Evolutionary conservation across 2,329 filamentous ascomycete species (phyloP).

Genomic region (Leptographium lundbergii): DNA sequence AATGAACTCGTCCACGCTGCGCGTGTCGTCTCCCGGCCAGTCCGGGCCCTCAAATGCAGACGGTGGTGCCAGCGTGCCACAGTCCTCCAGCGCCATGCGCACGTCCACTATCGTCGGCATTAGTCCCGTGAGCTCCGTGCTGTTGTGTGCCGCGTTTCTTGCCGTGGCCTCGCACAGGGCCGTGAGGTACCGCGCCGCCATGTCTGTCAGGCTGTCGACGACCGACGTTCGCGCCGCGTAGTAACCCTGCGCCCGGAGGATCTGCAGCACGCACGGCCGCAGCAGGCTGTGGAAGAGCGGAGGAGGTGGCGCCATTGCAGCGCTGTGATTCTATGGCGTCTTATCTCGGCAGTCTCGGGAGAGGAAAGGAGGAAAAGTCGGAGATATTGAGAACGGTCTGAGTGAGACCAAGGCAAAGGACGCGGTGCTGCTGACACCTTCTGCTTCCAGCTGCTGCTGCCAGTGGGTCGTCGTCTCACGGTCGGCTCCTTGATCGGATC

Average conservation of each 20-base stretch:
- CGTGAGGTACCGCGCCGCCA: slow-evolving; percentile 69
- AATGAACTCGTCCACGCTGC: slow-evolving; percentile 66
- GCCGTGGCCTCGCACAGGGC: slow-evolving; percentile 63
- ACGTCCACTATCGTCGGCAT: slow-evolving; percentile 62
- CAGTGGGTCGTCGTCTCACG: neutral
- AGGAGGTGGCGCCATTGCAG: slow-evolving; percentile 29
- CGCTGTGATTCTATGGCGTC: neutral
- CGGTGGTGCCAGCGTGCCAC: slow-evolving; percentile 60
- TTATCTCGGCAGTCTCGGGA: neutral
- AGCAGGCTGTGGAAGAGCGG: slow-evolving; percentile 62
- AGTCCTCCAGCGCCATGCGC: slow-evolving; percentile 73
- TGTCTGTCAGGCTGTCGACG: slow-evolving; percentile 76
- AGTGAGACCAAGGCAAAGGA: neutral
- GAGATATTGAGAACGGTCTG: neutral
- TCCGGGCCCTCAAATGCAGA: slow-evolving; percentile 54
- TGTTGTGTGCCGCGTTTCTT: slow-evolving; percentile 56
- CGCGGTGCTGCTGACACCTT: neutral
- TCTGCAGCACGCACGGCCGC: slow-evolving; percentile 77
- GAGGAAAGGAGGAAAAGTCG: neutral
- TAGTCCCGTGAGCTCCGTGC: slow-evolving; percentile 50
- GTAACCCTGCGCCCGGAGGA: slow-evolving; percentile 83
- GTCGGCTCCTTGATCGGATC: neutral
- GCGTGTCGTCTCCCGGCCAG: slow-evolving; percentile 57
- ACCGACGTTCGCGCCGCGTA: slow-evolving; percentile 70
- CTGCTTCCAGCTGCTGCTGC: neutral